phyloP scores from a whole-genome alignment of 1,284 basidiomycete genomes.

The Leccinum fuscescens region DNA sequence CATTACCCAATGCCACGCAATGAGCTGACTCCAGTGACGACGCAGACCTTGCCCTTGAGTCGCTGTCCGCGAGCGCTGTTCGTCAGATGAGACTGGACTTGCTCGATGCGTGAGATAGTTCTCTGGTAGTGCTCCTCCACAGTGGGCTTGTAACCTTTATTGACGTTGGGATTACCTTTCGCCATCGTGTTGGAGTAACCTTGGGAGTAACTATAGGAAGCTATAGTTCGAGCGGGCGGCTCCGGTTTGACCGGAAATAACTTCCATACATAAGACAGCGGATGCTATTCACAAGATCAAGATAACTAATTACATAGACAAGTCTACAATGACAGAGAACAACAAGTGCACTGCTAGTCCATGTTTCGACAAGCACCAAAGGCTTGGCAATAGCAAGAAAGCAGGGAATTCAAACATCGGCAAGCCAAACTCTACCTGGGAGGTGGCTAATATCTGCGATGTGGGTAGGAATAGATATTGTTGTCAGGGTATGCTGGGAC shows the following conservation, averaged over 20 bases:
- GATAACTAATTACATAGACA: slow-evolving; percentile 6
- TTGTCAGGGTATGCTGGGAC: slow-evolving; percentile 13
- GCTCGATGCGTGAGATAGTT: slow-evolving; percentile 62
- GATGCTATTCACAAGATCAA: slow-evolving; percentile 13
- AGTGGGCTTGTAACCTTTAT: slow-evolving; percentile 14
- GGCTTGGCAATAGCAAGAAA: slow-evolving; percentile 6
- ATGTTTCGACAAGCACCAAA: slow-evolving; percentile 15
- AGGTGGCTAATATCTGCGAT: slow-evolving; percentile 9
- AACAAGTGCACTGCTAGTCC: slow-evolving; percentile 10
- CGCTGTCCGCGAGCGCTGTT: slow-evolving; percentile 53
- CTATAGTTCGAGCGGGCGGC: not conserved
- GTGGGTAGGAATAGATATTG: slow-evolving; percentile 14
- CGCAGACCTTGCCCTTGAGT: slow-evolving; percentile 81
- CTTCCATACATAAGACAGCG: not conserved
- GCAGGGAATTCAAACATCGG: not conserved
- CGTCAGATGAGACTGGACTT: slow-evolving; percentile 71
- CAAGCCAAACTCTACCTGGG: slow-evolving; percentile 1
- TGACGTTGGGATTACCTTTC: slow-evolving; percentile 14
- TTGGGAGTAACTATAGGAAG: too few relatives aligned
- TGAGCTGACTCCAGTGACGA: slow-evolving; percentile 84
- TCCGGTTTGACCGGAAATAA: not conserved
- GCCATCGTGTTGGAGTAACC: slow-evolving; percentile 11
- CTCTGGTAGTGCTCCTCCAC: slow-evolving; percentile 51
- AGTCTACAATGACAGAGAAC: not conserved
- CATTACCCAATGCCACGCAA: slow-evolving; percentile 54